Evolutionary conservation across 2,329 filamentous ascomycete genomes (phyloP).

Genomic region (Colletotrichum plurivorum): DNA sequence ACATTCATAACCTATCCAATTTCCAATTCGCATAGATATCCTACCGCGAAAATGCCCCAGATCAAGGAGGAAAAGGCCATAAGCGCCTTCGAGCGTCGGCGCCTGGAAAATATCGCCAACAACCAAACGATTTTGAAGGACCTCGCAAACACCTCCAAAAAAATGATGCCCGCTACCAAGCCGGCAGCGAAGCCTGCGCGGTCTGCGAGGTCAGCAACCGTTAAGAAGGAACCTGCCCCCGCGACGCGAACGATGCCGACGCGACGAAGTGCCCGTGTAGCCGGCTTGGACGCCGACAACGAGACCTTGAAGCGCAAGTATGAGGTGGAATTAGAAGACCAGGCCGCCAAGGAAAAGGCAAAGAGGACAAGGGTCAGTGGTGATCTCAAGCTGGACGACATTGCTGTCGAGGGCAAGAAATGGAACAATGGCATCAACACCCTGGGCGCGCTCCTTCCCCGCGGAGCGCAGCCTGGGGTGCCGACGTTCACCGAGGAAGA

Average conservation of each 20-base stretch:
- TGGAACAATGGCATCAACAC: conserved; percentile 79
- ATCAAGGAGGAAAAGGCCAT: conserved; percentile 62
- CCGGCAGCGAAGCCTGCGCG: conserved; percentile 54
- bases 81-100: conserved; percentile 88
- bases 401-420: conserved; percentile 84
- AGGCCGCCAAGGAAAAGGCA: conserved; percentile 60
- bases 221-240: conserved; percentile 58
- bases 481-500: conserved; percentile 91
- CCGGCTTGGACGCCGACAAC: conserved; percentile 66
- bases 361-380: conserved; percentile 71
- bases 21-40: no score
- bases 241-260: conserved; percentile 58
- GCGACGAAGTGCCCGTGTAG: conserved; percentile 71
- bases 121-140: conserved; percentile 87
- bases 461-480: conserved; percentile 83
- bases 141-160: conserved; percentile 79
- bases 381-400: conserved; percentile 80
- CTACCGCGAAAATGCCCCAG: conserved; percentile 57
- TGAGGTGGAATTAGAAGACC: conserved; percentile 62
- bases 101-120: conserved; percentile 88
- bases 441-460: conserved; percentile 70
- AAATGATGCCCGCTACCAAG: conserved; percentile 74
- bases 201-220: conserved; percentile 47
- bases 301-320: conserved; percentile 64
- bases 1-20: no score